Conservation (phyloP, 805 yeast species). For the Saturnispora serradocipensis region DNA sequence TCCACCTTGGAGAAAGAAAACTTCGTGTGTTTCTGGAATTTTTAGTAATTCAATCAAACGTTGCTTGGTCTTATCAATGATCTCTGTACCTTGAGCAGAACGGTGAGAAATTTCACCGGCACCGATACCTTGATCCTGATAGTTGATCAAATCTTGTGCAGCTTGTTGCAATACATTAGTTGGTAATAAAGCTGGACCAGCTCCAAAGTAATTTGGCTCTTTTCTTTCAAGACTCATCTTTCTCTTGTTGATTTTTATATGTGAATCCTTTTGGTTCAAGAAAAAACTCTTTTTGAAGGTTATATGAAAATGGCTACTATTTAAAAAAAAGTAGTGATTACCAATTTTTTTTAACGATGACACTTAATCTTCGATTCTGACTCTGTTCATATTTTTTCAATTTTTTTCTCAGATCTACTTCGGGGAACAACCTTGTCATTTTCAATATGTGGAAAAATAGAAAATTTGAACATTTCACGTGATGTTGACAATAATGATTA, state of each 20-base stretch:
- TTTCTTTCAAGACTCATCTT: slow-evolving; percentile 44
- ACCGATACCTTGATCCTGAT: slow-evolving; percentile 66
- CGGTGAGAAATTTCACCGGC: slow-evolving; percentile 96
- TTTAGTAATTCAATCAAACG: slow-evolving; percentile 54
- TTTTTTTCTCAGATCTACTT: not conserved
- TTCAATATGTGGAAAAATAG: not conserved
- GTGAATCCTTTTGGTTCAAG: too few species aligned
- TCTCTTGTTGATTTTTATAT: not conserved
- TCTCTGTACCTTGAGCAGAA: slow-evolving; percentile 67
- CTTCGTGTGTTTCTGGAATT: slow-evolving; percentile 90
- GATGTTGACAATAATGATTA: not conserved
- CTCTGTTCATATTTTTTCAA: not conserved
- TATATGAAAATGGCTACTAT: not conserved
- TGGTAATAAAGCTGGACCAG: slow-evolving; percentile 97
- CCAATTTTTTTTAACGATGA: not conserved
- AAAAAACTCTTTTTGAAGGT: not conserved
- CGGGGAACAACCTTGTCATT: not conserved
- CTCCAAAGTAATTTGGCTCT: slow-evolving; percentile 83
- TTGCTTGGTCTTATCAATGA: slow-evolving; percentile 68
- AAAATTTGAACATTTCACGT: not conserved
- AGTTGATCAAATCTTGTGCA: slow-evolving; percentile 71
- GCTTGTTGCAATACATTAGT: slow-evolving; percentile 79
- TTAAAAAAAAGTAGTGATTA: not conserved
- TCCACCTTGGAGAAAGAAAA: slow-evolving; percentile 94
- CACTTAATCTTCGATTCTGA: not conserved